phyloP scores from a whole-genome alignment of 345 rosid species.

The Gossypium herbaceum region DNA sequence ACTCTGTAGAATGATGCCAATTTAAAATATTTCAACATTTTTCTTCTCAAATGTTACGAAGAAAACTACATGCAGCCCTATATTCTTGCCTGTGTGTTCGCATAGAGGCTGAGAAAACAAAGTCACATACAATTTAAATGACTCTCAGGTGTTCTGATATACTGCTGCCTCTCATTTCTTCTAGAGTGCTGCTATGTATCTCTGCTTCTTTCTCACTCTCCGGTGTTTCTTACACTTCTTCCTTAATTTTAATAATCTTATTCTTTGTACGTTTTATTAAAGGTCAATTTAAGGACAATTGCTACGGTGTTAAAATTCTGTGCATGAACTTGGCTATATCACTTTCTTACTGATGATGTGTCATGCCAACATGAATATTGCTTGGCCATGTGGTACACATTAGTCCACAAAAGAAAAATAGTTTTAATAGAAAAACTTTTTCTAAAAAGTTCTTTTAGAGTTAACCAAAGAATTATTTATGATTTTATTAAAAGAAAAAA shows the following conservation, averaged over 20 bases:
- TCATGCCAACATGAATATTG: background rate
- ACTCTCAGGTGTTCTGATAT: background rate
- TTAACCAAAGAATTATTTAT: background rate
- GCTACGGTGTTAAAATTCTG: background rate
- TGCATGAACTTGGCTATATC: background rate
- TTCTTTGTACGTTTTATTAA: background rate
- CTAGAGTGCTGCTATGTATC: background rate
- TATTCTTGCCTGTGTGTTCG: background rate
- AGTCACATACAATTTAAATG: background rate
- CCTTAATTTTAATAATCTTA: background rate
- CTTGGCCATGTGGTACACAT: background rate
- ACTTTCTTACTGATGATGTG: background rate
- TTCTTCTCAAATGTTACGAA: background rate
- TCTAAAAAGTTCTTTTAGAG: background rate
- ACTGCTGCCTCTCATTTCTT: background rate
- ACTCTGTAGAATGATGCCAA: background rate
- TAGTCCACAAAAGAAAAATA: background rate
- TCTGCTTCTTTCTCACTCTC: background rate
- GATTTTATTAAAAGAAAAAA: background rate
- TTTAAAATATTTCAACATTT: background rate
- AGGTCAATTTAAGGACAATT: background rate
- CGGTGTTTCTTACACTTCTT: background rate
- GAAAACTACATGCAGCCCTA: background rate
- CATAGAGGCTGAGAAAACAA: background rate
- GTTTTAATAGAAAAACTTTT: background rate